Evolutionary conservation across 176 grass and related monocot species (phyloP), one percentile per base, ranked within the genome.

Genomic region (Ensete glaucum): DNA sequence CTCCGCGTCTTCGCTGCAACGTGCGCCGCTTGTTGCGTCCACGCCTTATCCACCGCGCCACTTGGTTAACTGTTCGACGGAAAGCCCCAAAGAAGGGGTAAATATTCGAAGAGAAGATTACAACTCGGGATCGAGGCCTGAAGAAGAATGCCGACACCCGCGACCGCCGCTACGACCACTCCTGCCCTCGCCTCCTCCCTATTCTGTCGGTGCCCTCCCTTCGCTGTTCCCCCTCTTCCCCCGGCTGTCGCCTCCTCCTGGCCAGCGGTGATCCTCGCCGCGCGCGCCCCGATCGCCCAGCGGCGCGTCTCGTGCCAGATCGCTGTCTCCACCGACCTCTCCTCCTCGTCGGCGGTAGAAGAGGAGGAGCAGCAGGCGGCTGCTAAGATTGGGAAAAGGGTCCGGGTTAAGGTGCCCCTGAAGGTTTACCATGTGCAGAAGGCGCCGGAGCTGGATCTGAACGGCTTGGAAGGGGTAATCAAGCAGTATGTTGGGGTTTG

Each of bases 381-480:
- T 23, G 53, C 69, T 63, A 99, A 94, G 81, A 65, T 99, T 64
- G 95, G 90, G 11, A 89, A 84, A 84, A 85, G 85, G 79, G 84
- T 91, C 53, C 90, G 86, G 11, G 86, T 94, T 52, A 99, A 27
- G 72, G 95, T 74, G 50, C 95, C 86, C 17, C 78, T 91, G 68
- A 83, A 75, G 74, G 82, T 91, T 67, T 81, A 94, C 81, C 95
- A 99, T 79, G 90, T 94, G 29, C 29, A 74, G 71, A 99, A 94
- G 95, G 85, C 74, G 62, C 90, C 95, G 8, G 86, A 74, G 67
- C 83, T 99, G 80, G 82, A 94, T 81, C 81, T 99, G 72, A 73
- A 79, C 8, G 95, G 95, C 63, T 73, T 83, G 83, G 90, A 99
- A 66, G 95, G 95, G 29, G 86, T 80, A 53, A 86, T 99, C 78